A percentile compares a stretch with the other conserved stretches of the same genome.
These are phyloP conservation scores for Cutaneotrichosporon mucoides DNA, from an alignment of 1,284 basidiomycete genomes.

Conservation along the genomic window DNA sequence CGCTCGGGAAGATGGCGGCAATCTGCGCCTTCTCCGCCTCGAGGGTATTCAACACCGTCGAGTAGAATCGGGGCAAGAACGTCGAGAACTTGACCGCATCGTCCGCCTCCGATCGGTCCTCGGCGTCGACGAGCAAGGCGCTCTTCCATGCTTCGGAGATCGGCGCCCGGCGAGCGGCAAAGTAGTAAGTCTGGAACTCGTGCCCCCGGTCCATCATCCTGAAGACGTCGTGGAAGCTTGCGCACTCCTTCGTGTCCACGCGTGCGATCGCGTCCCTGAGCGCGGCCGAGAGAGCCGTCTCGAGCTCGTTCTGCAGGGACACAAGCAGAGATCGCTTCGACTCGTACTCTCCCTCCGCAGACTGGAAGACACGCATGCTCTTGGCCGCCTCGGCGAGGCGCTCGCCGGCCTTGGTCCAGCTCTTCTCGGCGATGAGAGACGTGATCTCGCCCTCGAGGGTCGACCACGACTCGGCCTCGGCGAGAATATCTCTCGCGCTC, in stretches of 20 bases:
- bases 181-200: conserved; percentile 90
- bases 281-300: conserved; percentile 78
- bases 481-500: conserved; percentile 72
- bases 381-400: conserved; percentile 78
- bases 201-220: conserved; percentile 79
- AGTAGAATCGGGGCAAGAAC: conserved; percentile 66
- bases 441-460: conserved; percentile 87
- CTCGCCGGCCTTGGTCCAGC: conserved; percentile 73
- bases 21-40: conserved; percentile 68
- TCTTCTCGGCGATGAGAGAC: conserved; percentile 64
- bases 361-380: conserved; percentile 84
- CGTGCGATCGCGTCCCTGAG: conserved; percentile 74
- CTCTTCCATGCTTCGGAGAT: conserved; percentile 67
- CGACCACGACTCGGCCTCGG: conserved; percentile 91
- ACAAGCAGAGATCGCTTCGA: conserved; percentile 74
- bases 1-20: conserved; percentile 66
- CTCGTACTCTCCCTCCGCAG: conserved; percentile 77
- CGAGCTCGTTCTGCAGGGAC: conserved; percentile 86
- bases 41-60: conserved; percentile 58
- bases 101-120: conserved; percentile 8
- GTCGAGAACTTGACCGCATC: conserved; percentile 52
- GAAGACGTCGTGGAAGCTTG: conserved; percentile 73
- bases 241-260: conserved; percentile 57
- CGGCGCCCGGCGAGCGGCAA: conserved; percentile 66
- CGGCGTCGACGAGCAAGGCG: conserved; percentile 19